Percentiles rank a stretch among this genome's conserved stretches.
phyloP scores from a whole-genome alignment of 2,329 filamentous ascomycete species.

The Talaromyces sp. region DNA sequence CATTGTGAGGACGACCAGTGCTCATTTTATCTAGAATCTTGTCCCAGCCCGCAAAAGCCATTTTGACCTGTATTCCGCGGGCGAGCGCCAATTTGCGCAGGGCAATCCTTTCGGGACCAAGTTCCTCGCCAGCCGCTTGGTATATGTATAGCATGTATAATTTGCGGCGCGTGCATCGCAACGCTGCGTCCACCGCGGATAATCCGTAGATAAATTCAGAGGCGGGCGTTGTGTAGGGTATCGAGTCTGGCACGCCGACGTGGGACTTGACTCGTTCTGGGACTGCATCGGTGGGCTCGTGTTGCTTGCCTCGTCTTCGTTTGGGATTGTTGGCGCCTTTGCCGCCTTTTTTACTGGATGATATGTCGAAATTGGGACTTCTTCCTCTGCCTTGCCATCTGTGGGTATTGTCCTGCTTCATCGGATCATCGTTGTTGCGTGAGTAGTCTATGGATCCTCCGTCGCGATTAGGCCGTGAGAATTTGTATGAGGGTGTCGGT shows the following conservation, averaged over 20 bases:
- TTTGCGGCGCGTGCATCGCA: constrained; percentile 65
- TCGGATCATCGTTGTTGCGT: neutral
- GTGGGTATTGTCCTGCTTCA: neutral
- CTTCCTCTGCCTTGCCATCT: neutral
- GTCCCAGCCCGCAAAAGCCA: constrained; percentile 60
- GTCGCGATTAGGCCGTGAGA: neutral
- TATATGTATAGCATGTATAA: constrained; percentile 83
- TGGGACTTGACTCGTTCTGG: constrained; percentile 34
- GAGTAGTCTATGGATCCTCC: neutral
- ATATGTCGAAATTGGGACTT: neutral
- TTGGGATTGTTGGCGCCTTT: constrained; percentile 8
- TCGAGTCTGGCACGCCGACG: constrained; percentile 40
- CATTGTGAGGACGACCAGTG: constrained; percentile 80
- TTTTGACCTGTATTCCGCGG: constrained; percentile 52
- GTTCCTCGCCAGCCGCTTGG: constrained; percentile 52
- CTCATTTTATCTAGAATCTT: constrained; percentile 79
- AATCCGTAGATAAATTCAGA: constrained; percentile 89
- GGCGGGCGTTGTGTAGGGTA: constrained; percentile 75
- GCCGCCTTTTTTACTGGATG: neutral
- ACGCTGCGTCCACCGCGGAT: constrained; percentile 73
- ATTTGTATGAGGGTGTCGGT: neutral
- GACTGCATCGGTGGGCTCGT: constrained; percentile 23
- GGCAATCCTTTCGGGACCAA: constrained; percentile 38
- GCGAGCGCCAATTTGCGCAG: constrained; percentile 40
- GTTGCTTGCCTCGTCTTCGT: constrained; percentile 11